Base-by-base conservation (phyloP, 768 basidiomycete genomes). In the Tylopilus plumbeoviolaceoides region DNA sequence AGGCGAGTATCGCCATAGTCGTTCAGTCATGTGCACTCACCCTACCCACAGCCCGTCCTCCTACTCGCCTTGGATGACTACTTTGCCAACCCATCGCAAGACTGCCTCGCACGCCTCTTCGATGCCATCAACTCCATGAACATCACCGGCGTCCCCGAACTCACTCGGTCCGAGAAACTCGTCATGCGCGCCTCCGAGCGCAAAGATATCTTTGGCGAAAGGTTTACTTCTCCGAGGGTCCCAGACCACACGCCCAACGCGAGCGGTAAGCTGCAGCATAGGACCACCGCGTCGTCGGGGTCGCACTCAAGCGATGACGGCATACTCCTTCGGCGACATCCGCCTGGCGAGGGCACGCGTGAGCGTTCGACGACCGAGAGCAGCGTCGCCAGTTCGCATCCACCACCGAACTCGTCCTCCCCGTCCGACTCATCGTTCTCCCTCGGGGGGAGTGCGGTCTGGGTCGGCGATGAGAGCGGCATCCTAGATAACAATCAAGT, bases 41-140 rank as follows among this genome's bases (percentile, higher is more conserved):
- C 12, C n/a, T 33, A 7, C 28, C 55, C 10, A 48, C 50, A 97
- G 94, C 95, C 95, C 15, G 83, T 98, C 47, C 83, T 99, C 10
- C 75, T 97, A 2, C 85, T 98, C 63, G 95, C 95, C 5, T 79
- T 99, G 43, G 93, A 98, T 65, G 93, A 98, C 70, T 99, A 98
- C 72, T 93, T 95, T 69, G 75, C 80, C 23, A 79, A 87, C 57
- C 94, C 95, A 0, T 93, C 92, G 0, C 85, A 95, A 65, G 90
- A 91, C 59, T 90, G 92, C 61, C 83, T 99, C 14, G 83, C 89
- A 3, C 84, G 89, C 3, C 78, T 99, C 4, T 98, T 93, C 66
- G 91, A 95, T 59, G 85, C 94, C 5, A 85, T 98, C 56, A 98
- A 98, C 67, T 83, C 89, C 7, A 91, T 98, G 81, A 84, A 95